Conservation (phyloP, 108 stramenopile genomes). For the Cyclotella distinguenda region DNA sequence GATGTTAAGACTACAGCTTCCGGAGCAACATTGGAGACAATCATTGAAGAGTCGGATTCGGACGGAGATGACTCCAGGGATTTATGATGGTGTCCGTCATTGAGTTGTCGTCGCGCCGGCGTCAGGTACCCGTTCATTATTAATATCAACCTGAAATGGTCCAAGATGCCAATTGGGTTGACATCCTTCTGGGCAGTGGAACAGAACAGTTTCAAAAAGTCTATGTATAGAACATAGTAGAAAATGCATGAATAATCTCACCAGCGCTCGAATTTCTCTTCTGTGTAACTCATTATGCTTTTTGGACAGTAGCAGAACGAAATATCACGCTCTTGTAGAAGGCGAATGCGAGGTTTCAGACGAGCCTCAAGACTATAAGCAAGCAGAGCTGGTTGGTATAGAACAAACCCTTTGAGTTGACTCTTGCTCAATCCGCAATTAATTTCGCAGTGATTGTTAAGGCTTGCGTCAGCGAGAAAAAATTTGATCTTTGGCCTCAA, state of each 20-base stretch:
- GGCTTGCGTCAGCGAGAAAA: constrained; percentile 17
- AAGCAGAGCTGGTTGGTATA: constrained; percentile 52
- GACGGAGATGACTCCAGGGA: not conserved
- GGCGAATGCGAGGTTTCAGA: constrained; percentile 36
- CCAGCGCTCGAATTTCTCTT: constrained; percentile 45
- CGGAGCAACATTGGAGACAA: constrained; percentile 1
- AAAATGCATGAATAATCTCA: constrained; percentile 27
- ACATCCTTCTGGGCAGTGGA: constrained; percentile 13
- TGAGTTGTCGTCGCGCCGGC: not conserved
- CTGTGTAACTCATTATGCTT: constrained; percentile 51
- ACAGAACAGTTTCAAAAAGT: not conserved
- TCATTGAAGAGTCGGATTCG: constrained; percentile 6
- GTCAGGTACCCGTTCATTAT: not conserved
- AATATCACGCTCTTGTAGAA: constrained; percentile 31
- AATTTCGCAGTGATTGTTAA: not conserved
- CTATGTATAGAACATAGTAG: not conserved
- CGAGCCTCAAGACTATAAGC: constrained; percentile 46
- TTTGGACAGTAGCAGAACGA: constrained; percentile 41
- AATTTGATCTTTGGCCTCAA: constrained; percentile 43
- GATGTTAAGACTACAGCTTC: not conserved
- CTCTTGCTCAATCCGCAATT: constrained; percentile 25
- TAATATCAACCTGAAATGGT: constrained; percentile 13
- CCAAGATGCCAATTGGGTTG: constrained; percentile 22
- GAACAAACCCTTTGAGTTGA: constrained; percentile 48
- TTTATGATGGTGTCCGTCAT: not conserved